phyloP scores from a whole-genome alignment of 2,329 filamentous ascomycete genomes.

The Cercospora nicotianae region DNA sequence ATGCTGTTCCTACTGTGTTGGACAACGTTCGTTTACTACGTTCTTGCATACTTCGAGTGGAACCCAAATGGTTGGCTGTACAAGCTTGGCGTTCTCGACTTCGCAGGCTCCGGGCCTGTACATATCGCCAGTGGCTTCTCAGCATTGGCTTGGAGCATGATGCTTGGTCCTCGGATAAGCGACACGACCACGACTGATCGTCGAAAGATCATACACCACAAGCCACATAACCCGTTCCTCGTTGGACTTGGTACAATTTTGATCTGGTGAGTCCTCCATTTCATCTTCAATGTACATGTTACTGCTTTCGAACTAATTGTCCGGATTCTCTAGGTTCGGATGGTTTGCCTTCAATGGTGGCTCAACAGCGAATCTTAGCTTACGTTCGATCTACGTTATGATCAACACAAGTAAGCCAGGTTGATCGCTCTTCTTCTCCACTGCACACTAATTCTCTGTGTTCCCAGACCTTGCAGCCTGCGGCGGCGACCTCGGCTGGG shows the following conservation, averaged over 20 bases:
- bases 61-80: slow-evolving; percentile 64
- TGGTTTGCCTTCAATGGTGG: slow-evolving; percentile 62
- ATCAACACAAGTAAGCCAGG: slow-evolving; percentile 51
- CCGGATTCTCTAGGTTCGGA: slow-evolving; percentile 48
- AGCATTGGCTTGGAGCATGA: slow-evolving; percentile 63
- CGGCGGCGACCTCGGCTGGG: slow-evolving; percentile 54
- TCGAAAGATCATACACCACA: slow-evolving; percentile 43
- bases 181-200: slow-evolving; percentile 44
- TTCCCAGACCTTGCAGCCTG: slow-evolving; percentile 50
- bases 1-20: slow-evolving; percentile 65
- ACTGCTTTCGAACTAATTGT: no score
- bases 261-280: no score
- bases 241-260: slow-evolving; percentile 64
- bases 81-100: slow-evolving; percentile 60
- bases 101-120: slow-evolving; percentile 59
- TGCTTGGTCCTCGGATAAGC: slow-evolving; percentile 60
- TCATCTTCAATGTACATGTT: no score
- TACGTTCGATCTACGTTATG: slow-evolving; percentile 56
- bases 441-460: not conserved
- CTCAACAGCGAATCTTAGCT: slow-evolving; percentile 53
- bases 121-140: slow-evolving; percentile 63
- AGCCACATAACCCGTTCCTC: slow-evolving; percentile 63
- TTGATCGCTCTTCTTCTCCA: not conserved
- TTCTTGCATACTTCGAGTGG: slow-evolving; percentile 66
- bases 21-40: slow-evolving; percentile 65